These are phyloP conservation scores for Sarocladium brachiariae DNA, from an alignment of 2,329 filamentous ascomycete genomes.

Conservation along the genomic window DNA sequence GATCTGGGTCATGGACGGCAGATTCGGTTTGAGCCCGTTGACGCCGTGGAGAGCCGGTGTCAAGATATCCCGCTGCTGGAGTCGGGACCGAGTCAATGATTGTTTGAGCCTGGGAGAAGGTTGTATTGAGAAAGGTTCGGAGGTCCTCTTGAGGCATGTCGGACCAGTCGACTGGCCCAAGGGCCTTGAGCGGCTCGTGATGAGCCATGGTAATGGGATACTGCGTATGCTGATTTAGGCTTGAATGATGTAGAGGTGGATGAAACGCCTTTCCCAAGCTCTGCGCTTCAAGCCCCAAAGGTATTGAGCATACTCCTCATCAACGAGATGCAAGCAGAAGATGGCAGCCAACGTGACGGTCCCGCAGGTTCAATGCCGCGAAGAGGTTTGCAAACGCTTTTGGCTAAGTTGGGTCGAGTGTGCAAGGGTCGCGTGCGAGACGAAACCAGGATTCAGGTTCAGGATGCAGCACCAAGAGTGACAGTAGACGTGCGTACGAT, in stretches of 20 bases:
- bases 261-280: no score
- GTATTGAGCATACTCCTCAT: no score
- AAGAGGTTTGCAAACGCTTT: not conserved
- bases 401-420: not conserved
- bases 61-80: conserved; percentile 27
- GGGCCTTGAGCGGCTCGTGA: conserved; percentile 51
- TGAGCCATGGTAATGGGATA: conserved; percentile 40
- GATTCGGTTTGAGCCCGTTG: conserved; percentile 51
- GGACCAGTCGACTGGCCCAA: conserved; percentile 50
- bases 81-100: conserved; percentile 70
- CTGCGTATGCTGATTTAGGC: not conserved
- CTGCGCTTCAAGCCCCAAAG: no score
- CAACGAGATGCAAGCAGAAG: no score
- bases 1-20: conserved; percentile 24
- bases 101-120: conserved; percentile 61
- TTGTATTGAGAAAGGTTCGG: conserved; percentile 45
- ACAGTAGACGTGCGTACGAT: conserved; percentile 3
- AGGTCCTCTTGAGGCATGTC: conserved; percentile 40
- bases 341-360: no score
- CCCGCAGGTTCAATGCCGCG: no score
- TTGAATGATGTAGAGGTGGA: not conserved
- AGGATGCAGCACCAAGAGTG: not conserved
- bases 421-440: not conserved
- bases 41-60: conserved; percentile 36
- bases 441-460: not conserved